Evolutionary conservation across 192 early-diverging fungal species (phyloP).

Genomic region (Umbelopsis ramanniana): DNA sequence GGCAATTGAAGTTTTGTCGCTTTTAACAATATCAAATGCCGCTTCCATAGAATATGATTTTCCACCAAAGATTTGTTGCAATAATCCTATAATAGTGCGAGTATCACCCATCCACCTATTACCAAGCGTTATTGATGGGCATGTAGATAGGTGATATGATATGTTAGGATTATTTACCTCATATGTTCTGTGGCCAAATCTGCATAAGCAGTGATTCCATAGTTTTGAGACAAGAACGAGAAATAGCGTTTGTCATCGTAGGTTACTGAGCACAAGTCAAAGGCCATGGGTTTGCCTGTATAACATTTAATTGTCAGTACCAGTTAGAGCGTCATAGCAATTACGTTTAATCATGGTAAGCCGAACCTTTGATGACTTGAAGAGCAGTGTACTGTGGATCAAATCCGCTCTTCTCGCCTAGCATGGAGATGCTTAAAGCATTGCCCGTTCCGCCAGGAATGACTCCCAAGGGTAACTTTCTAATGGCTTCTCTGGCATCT

Average conservation of each 20-base stretch:
- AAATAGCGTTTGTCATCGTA: slow-evolving; percentile 51
- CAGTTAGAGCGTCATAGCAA: background rate
- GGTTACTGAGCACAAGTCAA: slow-evolving; percentile 61
- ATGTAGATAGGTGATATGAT: background rate
- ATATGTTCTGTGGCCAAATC: slow-evolving; percentile 60
- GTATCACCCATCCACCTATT: slow-evolving; percentile 60
- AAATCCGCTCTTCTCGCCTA: slow-evolving; percentile 52
- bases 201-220: slow-evolving; percentile 59
- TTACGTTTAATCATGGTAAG: background rate
- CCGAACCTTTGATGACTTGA: slow-evolving; percentile 46
- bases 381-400: slow-evolving; percentile 40
- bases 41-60: slow-evolving; percentile 45
- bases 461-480: slow-evolving; percentile 62
- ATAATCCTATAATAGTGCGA: slow-evolving; percentile 43
- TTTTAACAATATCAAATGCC: slow-evolving; percentile 49
- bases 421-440: slow-evolving; percentile 50
- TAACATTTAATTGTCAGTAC: background rate
- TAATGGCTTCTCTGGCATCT: slow-evolving; percentile 60
- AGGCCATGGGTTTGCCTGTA: slow-evolving; percentile 50
- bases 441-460: slow-evolving; percentile 69
- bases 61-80: slow-evolving; percentile 48
- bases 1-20: slow-evolving; percentile 43
- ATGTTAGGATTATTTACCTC: slow-evolving; percentile 27
- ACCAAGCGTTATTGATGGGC: background rate
- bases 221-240: slow-evolving; percentile 60